These are phyloP conservation scores for Phialophora macrospora DNA, from an alignment of 2,329 filamentous ascomycete species.

Conservation along the genomic window DNA sequence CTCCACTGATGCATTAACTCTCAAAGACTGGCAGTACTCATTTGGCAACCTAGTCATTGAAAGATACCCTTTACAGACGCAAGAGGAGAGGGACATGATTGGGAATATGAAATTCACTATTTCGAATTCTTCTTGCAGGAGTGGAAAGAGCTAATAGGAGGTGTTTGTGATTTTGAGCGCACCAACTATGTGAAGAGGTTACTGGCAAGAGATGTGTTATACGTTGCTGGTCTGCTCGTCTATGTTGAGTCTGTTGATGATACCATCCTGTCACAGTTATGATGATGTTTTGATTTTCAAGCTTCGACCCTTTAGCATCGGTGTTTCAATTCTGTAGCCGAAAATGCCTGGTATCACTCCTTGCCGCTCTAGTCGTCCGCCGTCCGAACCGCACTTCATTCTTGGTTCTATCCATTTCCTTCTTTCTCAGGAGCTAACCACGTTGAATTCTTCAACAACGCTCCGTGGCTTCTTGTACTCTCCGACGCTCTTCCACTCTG, in stretches of 20 bases:
- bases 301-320: background rate
- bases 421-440: background rate
- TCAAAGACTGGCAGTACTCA: background rate
- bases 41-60: constrained; percentile 10
- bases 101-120: background rate
- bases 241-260: background rate
- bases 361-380: background rate
- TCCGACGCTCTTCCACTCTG: constrained; percentile 38
- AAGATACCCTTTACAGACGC: background rate
- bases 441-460: constrained; percentile 41
- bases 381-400: background rate
- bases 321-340: background rate
- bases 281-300: background rate
- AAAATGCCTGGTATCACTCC: background rate
- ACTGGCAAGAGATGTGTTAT: background rate
- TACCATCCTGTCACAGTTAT: background rate
- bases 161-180: background rate
- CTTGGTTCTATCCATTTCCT: background rate
- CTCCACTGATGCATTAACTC: background rate
- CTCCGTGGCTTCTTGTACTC: constrained; percentile 39
- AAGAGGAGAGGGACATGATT: background rate
- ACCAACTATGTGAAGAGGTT: background rate
- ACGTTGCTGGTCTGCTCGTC: background rate
- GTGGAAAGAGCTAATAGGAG: background rate
- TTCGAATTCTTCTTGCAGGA: background rate